These are phyloP conservation scores for Malassezia cuniculi DNA, from an alignment of 1,284 basidiomycete species.

Conservation along the genomic window DNA sequence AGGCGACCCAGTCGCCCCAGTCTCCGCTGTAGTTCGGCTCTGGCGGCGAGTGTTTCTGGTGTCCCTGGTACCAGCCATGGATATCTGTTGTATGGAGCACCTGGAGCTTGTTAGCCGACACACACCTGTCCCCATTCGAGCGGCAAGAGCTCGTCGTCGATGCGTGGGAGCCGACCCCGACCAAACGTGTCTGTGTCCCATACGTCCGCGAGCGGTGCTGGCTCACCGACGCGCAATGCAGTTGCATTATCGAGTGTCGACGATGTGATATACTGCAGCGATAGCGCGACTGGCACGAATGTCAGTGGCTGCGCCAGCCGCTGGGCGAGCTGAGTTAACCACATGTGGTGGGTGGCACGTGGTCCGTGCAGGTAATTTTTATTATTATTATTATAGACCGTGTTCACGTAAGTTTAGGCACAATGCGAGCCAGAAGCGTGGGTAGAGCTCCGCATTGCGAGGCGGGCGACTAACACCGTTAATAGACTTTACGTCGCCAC, in stretches of 20 bases:
- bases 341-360: constrained; percentile 1
- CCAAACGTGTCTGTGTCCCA: constrained; percentile 5
- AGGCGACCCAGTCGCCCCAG: constrained; percentile 45
- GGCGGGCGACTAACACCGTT: not conserved
- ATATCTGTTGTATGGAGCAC: constrained; percentile 68
- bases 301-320: not conserved
- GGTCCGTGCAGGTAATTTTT: not conserved
- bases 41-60: constrained; percentile 36
- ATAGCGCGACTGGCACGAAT: not conserved
- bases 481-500: not conserved
- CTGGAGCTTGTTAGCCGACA: too few species aligned
- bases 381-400: constrained; percentile 17
- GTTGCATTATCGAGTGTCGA: not conserved
- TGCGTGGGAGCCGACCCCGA: constrained; percentile 24
- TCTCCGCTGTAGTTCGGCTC: constrained; percentile 40
- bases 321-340: not conserved
- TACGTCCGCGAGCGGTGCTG: not conserved
- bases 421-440: constrained; percentile 39
- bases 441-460: constrained; percentile 7
- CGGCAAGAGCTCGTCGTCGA: constrained; percentile 43
- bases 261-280: not conserved
- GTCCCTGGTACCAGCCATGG: constrained; percentile 50
- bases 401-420: constrained; percentile 34
- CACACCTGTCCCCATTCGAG: constrained; percentile 67
- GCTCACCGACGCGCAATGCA: too few species aligned